phyloP scores from a whole-genome alignment of 768 basidiomycete species.

The Macrolepiota fuliginosa region DNA sequence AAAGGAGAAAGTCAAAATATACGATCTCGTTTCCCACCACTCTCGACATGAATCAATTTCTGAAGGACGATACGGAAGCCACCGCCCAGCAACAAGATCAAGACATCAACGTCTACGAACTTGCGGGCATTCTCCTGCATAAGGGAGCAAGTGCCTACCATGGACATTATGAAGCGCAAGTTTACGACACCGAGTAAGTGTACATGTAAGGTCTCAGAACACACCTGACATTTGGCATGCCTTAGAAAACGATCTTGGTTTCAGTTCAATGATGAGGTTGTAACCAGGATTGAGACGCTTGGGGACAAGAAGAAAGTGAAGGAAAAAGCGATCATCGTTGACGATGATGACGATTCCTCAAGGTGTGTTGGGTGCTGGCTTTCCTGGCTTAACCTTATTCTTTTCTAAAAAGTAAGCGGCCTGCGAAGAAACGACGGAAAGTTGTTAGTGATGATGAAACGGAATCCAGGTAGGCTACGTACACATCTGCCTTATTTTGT shows the following conservation, averaged over 20 bases:
- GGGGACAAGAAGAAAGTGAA: constrained; percentile 40
- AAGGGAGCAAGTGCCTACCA: constrained; percentile 92
- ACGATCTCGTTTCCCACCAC: constrained; percentile 71
- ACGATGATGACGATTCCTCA: constrained; percentile 26
- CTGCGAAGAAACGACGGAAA: constrained; percentile 46
- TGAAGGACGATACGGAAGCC: constrained; percentile 28
- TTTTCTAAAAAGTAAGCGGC: constrained; percentile 28
- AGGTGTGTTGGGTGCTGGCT: not conserved
- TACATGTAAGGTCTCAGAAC: not conserved
- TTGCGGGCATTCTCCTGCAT: constrained; percentile 84
- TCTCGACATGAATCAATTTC: constrained; percentile 71
- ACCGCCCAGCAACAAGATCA: constrained; percentile 4
- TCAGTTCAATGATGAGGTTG: constrained; percentile 88
- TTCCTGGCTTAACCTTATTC: no score
- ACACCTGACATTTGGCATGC: not conserved
- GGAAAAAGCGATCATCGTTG: constrained; percentile 14
- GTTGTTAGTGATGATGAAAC: constrained; percentile 58
- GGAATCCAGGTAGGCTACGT: constrained; percentile 1
- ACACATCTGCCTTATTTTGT: not conserved
- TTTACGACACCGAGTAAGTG: constrained; percentile 67
- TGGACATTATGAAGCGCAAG: constrained; percentile 87
- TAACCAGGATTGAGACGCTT: constrained; percentile 59
- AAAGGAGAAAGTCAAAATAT: constrained; percentile 86
- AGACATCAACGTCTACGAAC: constrained; percentile 59
- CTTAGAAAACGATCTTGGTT: constrained; percentile 75